phyloP scores from a whole-genome alignment of 306 rosid species.

The Cucumis cinereus region DNA sequence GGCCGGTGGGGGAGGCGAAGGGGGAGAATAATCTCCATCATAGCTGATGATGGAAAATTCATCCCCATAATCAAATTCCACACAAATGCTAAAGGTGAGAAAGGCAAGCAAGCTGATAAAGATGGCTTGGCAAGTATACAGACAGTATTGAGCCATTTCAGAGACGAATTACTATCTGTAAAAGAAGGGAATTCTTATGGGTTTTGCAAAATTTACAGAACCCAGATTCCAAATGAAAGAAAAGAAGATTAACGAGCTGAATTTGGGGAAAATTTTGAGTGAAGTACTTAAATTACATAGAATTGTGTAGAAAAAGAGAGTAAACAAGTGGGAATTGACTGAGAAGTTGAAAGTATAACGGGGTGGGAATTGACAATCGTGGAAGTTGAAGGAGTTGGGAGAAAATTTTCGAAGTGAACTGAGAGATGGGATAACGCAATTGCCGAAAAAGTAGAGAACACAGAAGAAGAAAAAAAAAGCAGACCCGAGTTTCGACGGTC shows the following conservation, averaged over 20 bases:
- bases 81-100: slow-evolving; percentile 15
- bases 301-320: background rate
- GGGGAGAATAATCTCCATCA: slow-evolving; percentile 68
- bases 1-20: slow-evolving; percentile 75
- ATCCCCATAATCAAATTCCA: slow-evolving; percentile 11
- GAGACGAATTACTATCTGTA: slow-evolving; percentile 1
- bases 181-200: slow-evolving; percentile 24
- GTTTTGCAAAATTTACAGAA: background rate
- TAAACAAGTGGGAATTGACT: background rate
- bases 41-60: slow-evolving; percentile 41
- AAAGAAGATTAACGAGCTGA: background rate
- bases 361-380: background rate
- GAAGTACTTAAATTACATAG: background rate
- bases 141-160: slow-evolving; percentile 39
- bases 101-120: slow-evolving; percentile 11
- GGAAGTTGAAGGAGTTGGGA: background rate
- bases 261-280: background rate
- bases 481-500: background rate
- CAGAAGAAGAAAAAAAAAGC: background rate
- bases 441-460: background rate
- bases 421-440: background rate
- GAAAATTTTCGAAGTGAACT: background rate
- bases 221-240: background rate
- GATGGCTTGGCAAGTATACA: slow-evolving; percentile 3
- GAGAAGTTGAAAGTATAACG: background rate